phyloP scores from a whole-genome alignment of 2,329 filamentous ascomycete genomes.

The Thyridium curvatum region DNA sequence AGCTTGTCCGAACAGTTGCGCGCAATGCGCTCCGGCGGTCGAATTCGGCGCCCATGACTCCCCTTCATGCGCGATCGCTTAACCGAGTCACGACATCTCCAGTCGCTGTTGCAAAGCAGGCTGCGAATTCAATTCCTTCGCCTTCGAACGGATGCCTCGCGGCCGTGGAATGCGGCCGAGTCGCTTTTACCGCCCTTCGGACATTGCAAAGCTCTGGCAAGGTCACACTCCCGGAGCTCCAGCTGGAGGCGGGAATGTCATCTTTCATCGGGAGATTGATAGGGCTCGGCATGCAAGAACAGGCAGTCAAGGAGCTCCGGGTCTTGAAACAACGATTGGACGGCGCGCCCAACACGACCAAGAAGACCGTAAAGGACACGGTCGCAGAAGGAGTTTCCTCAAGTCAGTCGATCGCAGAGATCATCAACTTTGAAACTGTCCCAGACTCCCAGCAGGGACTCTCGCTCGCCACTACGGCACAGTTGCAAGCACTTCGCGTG shows the following conservation, averaged over 20 bases:
- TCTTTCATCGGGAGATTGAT: conserved; percentile 62
- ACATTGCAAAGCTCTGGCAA: conserved; percentile 47
- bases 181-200: conserved; percentile 60
- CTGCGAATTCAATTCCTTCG: conserved; percentile 6
- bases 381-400: conserved; percentile 22
- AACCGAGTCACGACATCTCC: conserved; percentile 55
- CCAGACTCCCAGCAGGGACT: conserved; percentile 37
- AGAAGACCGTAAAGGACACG: conserved; percentile 21
- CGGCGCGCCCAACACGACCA: conserved; percentile 4
- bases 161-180: conserved; percentile 61
- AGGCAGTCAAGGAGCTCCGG: conserved; percentile 63
- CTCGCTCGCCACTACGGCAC: conserved; percentile 53
- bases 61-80: conserved; percentile 53
- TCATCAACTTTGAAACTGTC: conserved; percentile 54
- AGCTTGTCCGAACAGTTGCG: conserved; percentile 26
- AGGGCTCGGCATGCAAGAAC: conserved; percentile 55
- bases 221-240: conserved; percentile 52
- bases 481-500: conserved; percentile 59
- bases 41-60: conserved; percentile 51
- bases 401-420: conserved; percentile 41
- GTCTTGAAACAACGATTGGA: conserved; percentile 60
- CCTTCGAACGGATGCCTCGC: conserved; percentile 41
- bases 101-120: conserved; percentile 22
- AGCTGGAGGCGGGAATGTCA: conserved; percentile 69
- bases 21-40: conserved; percentile 45